These are phyloP conservation scores for Linaria vulgaris DNA, from an alignment of 257 asterid species.

Conservation along the genomic window DNA sequence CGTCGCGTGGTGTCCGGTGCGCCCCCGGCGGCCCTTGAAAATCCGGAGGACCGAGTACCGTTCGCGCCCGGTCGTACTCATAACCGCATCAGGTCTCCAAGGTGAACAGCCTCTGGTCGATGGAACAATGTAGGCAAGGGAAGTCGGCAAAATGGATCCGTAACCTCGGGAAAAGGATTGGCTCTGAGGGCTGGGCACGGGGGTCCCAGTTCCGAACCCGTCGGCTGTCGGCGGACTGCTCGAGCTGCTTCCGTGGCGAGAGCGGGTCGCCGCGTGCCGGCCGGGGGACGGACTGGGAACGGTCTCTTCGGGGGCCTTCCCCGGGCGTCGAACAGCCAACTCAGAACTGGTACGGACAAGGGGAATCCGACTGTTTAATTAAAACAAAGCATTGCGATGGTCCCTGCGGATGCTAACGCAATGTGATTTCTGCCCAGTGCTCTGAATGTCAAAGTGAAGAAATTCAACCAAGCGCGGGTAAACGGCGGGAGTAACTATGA, in stretches of 20 bases:
- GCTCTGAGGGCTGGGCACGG: conserved; percentile 23
- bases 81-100: conserved; percentile 48
- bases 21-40: conserved; percentile 82
- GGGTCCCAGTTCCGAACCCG: conserved; percentile 22
- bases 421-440: conserved; percentile 58
- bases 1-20: conserved; percentile 70
- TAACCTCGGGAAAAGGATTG: conserved; percentile 22
- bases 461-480: too few relatives aligned
- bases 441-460: too few relatives aligned
- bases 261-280: conserved; percentile 24
- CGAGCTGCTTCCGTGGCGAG: conserved; percentile 23
- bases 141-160: conserved; percentile 31
- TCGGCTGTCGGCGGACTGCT: conserved; percentile 23
- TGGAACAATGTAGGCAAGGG: conserved; percentile 40
- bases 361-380: conserved; percentile 58
- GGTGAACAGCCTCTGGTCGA: conserved; percentile 36
- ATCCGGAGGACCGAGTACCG: conserved; percentile 62
- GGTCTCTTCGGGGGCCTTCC: conserved; percentile 17
- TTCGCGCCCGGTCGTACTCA: conserved; percentile 53
- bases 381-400: conserved; percentile 65
- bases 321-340: conserved; percentile 15
- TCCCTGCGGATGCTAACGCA: conserved; percentile 54
- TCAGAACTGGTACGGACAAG: too few relatives aligned
- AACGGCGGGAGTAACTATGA: too few relatives aligned
- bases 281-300: conserved; percentile 23